Percentiles rank a stretch among this genome's conserved stretches.
Conservation (phyloP, 495 filamentous ascomycete species). For the Penicillium waksmanii region DNA sequence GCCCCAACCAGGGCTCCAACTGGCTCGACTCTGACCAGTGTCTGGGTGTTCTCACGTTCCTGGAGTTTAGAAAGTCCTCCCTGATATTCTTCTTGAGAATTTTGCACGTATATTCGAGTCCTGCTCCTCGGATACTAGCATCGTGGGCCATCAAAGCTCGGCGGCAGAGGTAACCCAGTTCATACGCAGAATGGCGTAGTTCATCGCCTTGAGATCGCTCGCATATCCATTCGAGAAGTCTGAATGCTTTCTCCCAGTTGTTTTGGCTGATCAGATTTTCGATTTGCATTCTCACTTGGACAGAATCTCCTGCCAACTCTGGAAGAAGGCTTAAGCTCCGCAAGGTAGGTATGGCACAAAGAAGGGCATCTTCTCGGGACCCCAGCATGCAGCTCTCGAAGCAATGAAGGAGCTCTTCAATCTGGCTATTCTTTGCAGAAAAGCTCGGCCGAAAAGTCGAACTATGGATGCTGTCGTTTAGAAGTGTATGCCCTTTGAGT, state of each 20-base stretch:
- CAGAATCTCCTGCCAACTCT: conserved; percentile 8
- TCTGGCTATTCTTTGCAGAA: conserved; percentile 20
- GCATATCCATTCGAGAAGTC: conserved; percentile 33
- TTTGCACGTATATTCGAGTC: conserved; percentile 6
- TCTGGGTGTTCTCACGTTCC: too few species aligned
- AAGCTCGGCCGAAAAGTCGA: conserved; percentile 15
- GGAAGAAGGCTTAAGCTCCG: conserved; percentile 25
- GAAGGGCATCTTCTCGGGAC: conserved; percentile 38
- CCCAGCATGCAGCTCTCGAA: conserved; percentile 33
- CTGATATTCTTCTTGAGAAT: conserved; percentile 23
- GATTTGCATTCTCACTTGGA: too few species aligned
- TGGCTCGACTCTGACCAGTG: too few species aligned
- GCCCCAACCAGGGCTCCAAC: too few species aligned
- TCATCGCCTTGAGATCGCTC: conserved; percentile 29
- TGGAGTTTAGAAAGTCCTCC: conserved; percentile 1
- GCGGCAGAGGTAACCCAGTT: conserved; percentile 36
- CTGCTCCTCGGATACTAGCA: conserved; percentile 16
- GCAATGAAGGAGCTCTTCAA: conserved; percentile 32
- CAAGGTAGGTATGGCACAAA: conserved; percentile 40
- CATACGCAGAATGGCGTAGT: conserved; percentile 32
- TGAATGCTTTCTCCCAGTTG: conserved; percentile 33
- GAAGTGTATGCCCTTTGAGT: too few species aligned
- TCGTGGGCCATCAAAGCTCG: conserved; percentile 26
- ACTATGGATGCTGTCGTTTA: too few species aligned
- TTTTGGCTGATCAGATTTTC: conserved; percentile 6